Evolutionary conservation across 129 eudicot genomes (phyloP).

Genomic region (Centaurea solstitialis): DNA sequence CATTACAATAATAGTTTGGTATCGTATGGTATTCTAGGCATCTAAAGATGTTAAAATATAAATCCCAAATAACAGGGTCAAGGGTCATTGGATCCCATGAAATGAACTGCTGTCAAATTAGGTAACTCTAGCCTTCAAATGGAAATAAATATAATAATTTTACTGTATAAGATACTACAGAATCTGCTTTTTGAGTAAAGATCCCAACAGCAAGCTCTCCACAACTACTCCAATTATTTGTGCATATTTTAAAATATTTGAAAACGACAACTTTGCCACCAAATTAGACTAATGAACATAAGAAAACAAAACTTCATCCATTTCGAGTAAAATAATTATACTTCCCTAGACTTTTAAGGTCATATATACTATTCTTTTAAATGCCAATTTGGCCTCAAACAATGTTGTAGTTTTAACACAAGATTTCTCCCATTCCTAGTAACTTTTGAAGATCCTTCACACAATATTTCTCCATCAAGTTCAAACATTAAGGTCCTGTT

Average conservation of each 20-base stretch:
- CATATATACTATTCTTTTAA: constrained; percentile 3
- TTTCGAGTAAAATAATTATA: constrained; percentile 21
- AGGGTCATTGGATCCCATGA: constrained; percentile 24
- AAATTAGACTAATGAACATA: constrained; percentile 24
- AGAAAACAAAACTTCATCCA: constrained; percentile 22
- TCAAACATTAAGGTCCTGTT: neutral
- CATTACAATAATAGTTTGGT: neutral
- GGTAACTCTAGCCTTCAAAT: constrained; percentile 7
- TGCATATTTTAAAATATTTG: constrained; percentile 13
- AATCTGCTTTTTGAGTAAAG: constrained; percentile 34
- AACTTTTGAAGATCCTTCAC: constrained; percentile 3
- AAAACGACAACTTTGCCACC: constrained; percentile 39
- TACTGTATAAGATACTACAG: constrained; percentile 29
- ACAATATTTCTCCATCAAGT: neutral
- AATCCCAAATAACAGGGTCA: neutral
- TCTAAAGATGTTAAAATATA: constrained; percentile 4
- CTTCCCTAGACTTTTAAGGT: constrained; percentile 11
- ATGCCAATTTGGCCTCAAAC: neutral
- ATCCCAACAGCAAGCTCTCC: constrained; percentile 33
- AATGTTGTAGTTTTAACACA: constrained; percentile 14
- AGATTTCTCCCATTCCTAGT: constrained; percentile 13
- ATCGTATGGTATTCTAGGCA: neutral
- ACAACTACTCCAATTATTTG: constrained; percentile 26
- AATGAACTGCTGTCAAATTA: constrained; percentile 7
- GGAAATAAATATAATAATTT: constrained; percentile 5